These are phyloP conservation scores for Isabelozyma gotoi DNA, from an alignment of 805 yeast species.

Conservation along the genomic window DNA sequence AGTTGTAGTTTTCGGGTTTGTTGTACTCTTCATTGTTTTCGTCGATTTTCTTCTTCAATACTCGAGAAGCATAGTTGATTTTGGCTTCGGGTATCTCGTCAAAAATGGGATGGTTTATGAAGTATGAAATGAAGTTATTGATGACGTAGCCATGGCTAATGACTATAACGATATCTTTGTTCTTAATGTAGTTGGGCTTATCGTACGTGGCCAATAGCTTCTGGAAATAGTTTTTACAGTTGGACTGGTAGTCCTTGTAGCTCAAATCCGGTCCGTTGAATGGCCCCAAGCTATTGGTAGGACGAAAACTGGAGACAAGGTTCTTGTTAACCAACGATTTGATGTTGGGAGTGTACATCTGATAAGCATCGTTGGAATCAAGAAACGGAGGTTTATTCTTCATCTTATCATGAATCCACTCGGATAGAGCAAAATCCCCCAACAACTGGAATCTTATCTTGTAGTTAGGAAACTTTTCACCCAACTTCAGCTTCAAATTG, in stretches of 20 bases:
- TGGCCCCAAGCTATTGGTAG: slow-evolving; percentile 41
- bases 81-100: slow-evolving; percentile 44
- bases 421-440: slow-evolving; percentile 45
- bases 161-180: slow-evolving; percentile 35
- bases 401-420: slow-evolving; percentile 48
- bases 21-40: slow-evolving; percentile 5
- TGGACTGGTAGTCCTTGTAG: slow-evolving; percentile 37
- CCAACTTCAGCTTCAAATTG: slow-evolving; percentile 22
- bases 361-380: slow-evolving; percentile 45
- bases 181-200: slow-evolving; percentile 28
- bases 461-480: slow-evolving; percentile 22
- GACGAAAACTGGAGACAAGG: slow-evolving; percentile 39
- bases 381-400: slow-evolving; percentile 39
- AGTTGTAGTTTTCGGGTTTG: slow-evolving; percentile 19
- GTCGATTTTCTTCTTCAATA: slow-evolving; percentile 8
- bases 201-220: slow-evolving; percentile 44
- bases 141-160: slow-evolving; percentile 44
- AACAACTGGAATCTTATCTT: slow-evolving; percentile 37
- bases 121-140: slow-evolving; percentile 37
- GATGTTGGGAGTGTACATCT: slow-evolving; percentile 45
- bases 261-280: slow-evolving; percentile 42
- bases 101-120: slow-evolving; percentile 44
- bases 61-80: slow-evolving; percentile 30
- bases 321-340: slow-evolving; percentile 31
- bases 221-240: slow-evolving; percentile 38